Percentiles rank a stretch among this genome's conserved stretches.
Conservation (phyloP, 768 basidiomycete species). For the Gloeostereum incarnatum region DNA sequence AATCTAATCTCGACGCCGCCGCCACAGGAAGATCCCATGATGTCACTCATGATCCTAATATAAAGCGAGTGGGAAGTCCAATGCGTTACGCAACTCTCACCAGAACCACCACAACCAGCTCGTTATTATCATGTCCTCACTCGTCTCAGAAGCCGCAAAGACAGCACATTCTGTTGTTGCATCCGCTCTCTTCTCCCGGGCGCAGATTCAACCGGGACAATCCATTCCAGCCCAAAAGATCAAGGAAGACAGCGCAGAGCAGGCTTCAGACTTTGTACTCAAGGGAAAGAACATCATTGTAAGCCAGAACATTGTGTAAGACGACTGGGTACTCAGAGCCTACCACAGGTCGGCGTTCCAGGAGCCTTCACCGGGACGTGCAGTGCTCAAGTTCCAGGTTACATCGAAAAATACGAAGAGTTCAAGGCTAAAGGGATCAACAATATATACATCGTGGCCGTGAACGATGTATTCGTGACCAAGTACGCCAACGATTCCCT, state of each 20-base stretch:
- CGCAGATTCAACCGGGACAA: slow-evolving; percentile 38
- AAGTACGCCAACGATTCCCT: slow-evolving; percentile 8
- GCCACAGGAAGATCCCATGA: too few relatives aligned
- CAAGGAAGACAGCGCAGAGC: slow-evolving; percentile 49
- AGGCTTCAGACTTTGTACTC: slow-evolving; percentile 31
- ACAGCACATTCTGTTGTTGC: slow-evolving; percentile 49
- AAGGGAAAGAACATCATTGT: slow-evolving; percentile 60
- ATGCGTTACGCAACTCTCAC: too few relatives aligned
- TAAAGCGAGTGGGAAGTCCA: too few relatives aligned
- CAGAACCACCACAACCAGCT: slow-evolving; percentile 2
- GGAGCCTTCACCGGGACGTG: slow-evolving; percentile 59
- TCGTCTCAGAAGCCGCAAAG: slow-evolving; percentile 34
- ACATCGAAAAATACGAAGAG: slow-evolving; percentile 23
- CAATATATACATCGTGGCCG: slow-evolving; percentile 41
- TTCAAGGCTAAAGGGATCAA: slow-evolving; percentile 49
- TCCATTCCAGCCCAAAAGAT: slow-evolving; percentile 40
- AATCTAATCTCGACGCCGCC: too few relatives aligned
- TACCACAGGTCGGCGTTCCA: slow-evolving; percentile 55
- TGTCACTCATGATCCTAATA: too few relatives aligned
- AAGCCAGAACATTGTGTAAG: slow-evolving; percentile 12
- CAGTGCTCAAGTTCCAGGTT: slow-evolving; percentile 2
- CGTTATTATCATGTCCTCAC: slow-evolving; percentile 32
- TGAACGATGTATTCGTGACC: slow-evolving; percentile 51
- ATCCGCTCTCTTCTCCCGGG: slow-evolving; percentile 35
- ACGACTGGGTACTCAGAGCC: background rate